phyloP scores from a whole-genome alignment of 495 filamentous ascomycete genomes.

The Aspergillus ellipticus region DNA sequence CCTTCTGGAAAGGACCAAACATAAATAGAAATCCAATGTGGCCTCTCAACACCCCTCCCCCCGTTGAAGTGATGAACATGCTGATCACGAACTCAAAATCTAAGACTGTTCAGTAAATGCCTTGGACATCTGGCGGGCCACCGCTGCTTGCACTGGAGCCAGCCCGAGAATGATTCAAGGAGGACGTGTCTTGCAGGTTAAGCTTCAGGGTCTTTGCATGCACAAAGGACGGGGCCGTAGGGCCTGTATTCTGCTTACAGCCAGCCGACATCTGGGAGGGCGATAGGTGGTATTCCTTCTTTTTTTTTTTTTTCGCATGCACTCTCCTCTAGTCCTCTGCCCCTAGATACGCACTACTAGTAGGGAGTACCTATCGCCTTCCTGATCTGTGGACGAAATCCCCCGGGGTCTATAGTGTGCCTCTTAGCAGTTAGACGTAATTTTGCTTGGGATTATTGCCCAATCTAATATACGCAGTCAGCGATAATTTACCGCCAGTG shows the following conservation, averaged over 20 bases:
- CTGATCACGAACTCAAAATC: slow-evolving; percentile 6
- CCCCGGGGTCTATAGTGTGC: background rate
- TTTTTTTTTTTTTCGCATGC: background rate
- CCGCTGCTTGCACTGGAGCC: background rate
- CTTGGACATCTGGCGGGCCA: background rate
- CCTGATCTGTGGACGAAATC: background rate
- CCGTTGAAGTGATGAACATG: background rate
- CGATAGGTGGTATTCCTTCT: background rate
- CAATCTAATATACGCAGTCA: background rate
- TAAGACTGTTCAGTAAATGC: background rate
- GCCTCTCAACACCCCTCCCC: background rate
- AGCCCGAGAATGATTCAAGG: background rate
- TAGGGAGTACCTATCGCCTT: too few relatives aligned
- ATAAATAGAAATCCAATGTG: slow-evolving; percentile 4
- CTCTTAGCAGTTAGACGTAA: background rate
- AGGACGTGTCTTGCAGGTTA: slow-evolving; percentile 9
- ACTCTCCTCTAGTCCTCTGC: background rate
- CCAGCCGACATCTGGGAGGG: too few relatives aligned
- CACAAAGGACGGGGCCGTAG: background rate
- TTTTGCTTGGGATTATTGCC: background rate
- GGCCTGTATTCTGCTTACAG: background rate
- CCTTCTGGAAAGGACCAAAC: background rate
- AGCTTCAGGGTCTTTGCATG: slow-evolving; percentile 10
- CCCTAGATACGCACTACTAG: background rate
- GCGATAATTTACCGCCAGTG: slow-evolving; percentile 4